phyloP scores from a whole-genome alignment of 129 eudicot species.

The Centrapalus pauciflorus region DNA sequence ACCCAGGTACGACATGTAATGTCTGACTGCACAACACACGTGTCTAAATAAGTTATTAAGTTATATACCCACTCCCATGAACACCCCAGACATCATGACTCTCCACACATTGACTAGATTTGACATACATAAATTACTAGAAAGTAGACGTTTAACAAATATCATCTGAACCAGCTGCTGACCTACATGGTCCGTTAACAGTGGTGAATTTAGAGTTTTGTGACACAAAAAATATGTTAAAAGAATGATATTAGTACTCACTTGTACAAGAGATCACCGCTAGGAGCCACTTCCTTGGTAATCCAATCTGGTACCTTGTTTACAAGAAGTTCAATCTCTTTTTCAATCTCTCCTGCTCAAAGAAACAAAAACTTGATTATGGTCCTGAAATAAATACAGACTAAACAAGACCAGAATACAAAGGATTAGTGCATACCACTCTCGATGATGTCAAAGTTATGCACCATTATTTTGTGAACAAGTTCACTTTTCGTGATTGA shows the following conservation, averaged over 20 bases:
- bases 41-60: too few species aligned
- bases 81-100: background rate
- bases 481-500: slow-evolving; percentile 63
- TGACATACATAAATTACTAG: background rate
- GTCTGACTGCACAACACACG: too few species aligned
- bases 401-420: slow-evolving; percentile 4
- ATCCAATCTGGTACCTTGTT: slow-evolving; percentile 78
- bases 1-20: too few species aligned
- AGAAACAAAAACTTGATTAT: background rate
- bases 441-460: slow-evolving; percentile 46
- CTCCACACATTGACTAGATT: background rate
- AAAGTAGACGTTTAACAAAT: background rate
- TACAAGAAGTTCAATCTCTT: slow-evolving; percentile 49
- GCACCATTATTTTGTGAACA: slow-evolving; percentile 56
- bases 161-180: background rate
- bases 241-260: too few species aligned
- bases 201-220: too few species aligned
- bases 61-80: background rate
- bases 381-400: background rate
- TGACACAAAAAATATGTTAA: too few species aligned
- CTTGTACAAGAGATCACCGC: slow-evolving; percentile 67
- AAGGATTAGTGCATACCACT: slow-evolving; percentile 30
- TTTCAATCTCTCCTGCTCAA: slow-evolving; percentile 46
- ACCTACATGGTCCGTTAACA: too few species aligned
- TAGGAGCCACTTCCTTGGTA: slow-evolving; percentile 43